Base-by-base conservation (phyloP, 306 rosid species). In the Cucurbita ficifolia region DNA sequence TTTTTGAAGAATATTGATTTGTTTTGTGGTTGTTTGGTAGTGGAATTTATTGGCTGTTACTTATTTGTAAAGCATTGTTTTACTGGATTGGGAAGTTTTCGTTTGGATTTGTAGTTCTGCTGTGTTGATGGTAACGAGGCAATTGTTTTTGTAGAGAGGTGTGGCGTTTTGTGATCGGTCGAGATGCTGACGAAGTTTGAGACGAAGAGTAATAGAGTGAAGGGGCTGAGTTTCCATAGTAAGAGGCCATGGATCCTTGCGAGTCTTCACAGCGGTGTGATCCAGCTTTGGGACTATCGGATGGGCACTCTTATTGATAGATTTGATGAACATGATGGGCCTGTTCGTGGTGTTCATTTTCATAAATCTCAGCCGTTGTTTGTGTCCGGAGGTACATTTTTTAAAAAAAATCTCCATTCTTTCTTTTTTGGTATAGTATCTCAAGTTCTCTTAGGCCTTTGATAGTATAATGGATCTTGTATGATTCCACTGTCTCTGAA, bases 261-360 rank as follows among this genome's bases (percentile, higher is more conserved):
- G 60, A 93, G 98, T 88, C 98, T 93, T 75, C 98, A 93, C 86
- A 90, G 97, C 67, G 98, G 98, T n/a, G 98, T 93, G 88, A 83
- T 93, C 87, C 98, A 93, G 86, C 89, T 93, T 79, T 93, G 98
- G 98, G 98, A 93, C 60, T 93, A 93, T 59, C 93, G 98, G 19
- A 93, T 93, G 98, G 98, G 98, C 5, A 90, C 98, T 38, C 87
- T 93, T 38, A 93, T 93, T 79, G 98, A 93, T 76, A 82, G 89
- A 74, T 93, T 93, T 62, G 98, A 93, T 12, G 98, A 90, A 84
- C 98, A 93, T n/a, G 98, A 93, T 68, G 98, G 98, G 5, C 98
- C 98, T 7, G 98, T 93, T 39, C 88, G 98, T 18, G 98, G 98
- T 39, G 98, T 93, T 49, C 98, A 93, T 80, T 93, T 93, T 73